Conservation (phyloP, 225 moss, liverwort and hornwort genomes). For the Bryum argenteum region DNA sequence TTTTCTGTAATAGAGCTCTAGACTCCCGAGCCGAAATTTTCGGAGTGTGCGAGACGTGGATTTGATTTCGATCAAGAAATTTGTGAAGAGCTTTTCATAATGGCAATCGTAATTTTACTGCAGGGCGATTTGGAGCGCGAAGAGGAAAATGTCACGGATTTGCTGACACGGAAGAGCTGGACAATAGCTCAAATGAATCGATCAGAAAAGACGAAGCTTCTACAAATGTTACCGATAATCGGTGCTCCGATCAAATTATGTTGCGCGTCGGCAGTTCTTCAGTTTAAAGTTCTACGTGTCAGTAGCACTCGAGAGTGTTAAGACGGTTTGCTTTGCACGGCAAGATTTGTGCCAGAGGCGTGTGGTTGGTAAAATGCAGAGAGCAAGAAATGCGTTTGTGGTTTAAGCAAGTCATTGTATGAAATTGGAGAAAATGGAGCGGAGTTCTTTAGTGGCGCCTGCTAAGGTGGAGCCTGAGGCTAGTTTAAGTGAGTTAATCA, state of each 20-base stretch:
- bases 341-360: background rate
- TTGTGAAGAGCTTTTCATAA: background rate
- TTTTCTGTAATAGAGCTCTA: background rate
- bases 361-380: constrained; percentile 30
- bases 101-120: background rate
- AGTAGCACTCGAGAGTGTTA: background rate
- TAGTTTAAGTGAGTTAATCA: constrained; percentile 46
- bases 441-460: constrained; percentile 40
- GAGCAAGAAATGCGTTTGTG: constrained; percentile 19
- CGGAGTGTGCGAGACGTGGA: constrained; percentile 1
- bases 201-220: constrained; percentile 44
- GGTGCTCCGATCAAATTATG: background rate
- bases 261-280: background rate
- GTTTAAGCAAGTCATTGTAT: background rate
- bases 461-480: constrained; percentile 57
- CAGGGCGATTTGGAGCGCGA: constrained; percentile 1
- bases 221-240: constrained; percentile 26
- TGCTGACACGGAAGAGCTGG: constrained; percentile 30
- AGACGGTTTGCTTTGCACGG: background rate
- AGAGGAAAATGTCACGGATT: constrained; percentile 9
- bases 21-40: background rate
- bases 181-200: constrained; percentile 44
- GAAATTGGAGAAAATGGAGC: constrained; percentile 39
- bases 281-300: background rate
- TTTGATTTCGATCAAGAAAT: background rate